Conservation (phyloP, 2,329 filamentous ascomycete species). For the Ramichloridium luteum region DNA sequence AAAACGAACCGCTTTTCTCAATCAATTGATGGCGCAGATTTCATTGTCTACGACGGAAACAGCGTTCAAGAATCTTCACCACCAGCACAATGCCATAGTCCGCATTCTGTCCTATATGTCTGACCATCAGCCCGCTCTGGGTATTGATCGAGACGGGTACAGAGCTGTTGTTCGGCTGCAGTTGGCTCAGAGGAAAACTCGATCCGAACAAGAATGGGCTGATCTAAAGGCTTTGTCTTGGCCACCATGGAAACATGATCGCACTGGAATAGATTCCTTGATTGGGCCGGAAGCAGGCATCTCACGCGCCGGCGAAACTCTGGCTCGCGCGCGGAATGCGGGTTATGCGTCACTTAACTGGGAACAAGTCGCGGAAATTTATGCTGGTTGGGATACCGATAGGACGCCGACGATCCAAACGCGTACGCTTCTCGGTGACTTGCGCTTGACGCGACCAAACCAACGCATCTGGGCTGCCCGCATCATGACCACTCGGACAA, state of each 20-base stretch:
- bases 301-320: slow-evolving; percentile 44
- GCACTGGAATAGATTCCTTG: slow-evolving; percentile 46
- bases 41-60: slow-evolving; percentile 30
- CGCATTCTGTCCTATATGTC: slow-evolving; percentile 46
- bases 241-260: slow-evolving; percentile 55
- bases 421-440: slow-evolving; percentile 31
- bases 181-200: slow-evolving; percentile 45
- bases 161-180: slow-evolving; percentile 44
- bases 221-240: slow-evolving; percentile 47
- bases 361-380: slow-evolving; percentile 43
- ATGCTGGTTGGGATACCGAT: slow-evolving; percentile 52
- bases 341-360: slow-evolving; percentile 41
- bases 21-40: slow-evolving; percentile 21
- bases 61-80: slow-evolving; percentile 36
- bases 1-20: slow-evolving; percentile 9
- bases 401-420: slow-evolving; percentile 51
- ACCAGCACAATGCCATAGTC: slow-evolving; percentile 47
- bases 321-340: slow-evolving; percentile 46
- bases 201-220: slow-evolving; percentile 45
- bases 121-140: slow-evolving; percentile 39
- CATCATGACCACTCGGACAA: slow-evolving; percentile 46
- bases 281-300: slow-evolving; percentile 44
- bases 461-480: slow-evolving; percentile 41
- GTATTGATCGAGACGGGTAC: slow-evolving; percentile 47
- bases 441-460: slow-evolving; percentile 1